phyloP scores from a whole-genome alignment of 2,329 filamentous ascomycete genomes.

The Neofusicoccum laricinum region DNA sequence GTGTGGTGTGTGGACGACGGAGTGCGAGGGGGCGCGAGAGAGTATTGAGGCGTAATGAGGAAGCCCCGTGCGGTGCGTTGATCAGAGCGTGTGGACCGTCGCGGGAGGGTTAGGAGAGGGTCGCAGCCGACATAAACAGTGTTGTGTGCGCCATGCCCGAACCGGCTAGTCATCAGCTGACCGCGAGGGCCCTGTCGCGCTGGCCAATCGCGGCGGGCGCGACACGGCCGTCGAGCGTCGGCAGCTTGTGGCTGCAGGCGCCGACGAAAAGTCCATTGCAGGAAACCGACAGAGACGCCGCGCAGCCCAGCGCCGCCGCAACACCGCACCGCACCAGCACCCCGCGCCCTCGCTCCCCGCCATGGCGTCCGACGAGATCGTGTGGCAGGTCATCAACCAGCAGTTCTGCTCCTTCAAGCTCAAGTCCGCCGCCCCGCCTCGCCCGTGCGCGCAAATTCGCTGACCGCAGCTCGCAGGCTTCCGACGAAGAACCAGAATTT shows the following conservation, averaged over 20 bases:
- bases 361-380: conserved; percentile 76
- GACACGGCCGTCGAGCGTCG: background rate
- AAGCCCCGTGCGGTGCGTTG: conserved; percentile 14
- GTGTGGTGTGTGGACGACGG: background rate
- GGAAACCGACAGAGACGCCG: background rate
- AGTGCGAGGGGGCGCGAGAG: conserved; percentile 6
- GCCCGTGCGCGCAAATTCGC: conserved; percentile 22
- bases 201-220: background rate
- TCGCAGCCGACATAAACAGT: conserved; percentile 11
- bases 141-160: background rate
- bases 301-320: background rate
- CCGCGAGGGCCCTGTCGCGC: background rate
- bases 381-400: conserved; percentile 96
- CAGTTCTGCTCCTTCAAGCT: conserved; percentile 95
- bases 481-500: conserved; percentile 83
- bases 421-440: conserved; percentile 49
- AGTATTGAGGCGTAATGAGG: conserved; percentile 16
- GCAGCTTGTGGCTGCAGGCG: background rate
- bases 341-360: background rate
- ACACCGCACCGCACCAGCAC: background rate
- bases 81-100: conserved; percentile 15
- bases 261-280: conserved; percentile 11
- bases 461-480: conserved; percentile 4
- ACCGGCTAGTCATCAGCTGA: background rate
- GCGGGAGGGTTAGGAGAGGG: conserved; percentile 8